Evolutionary conservation across 495 filamentous ascomycete species (phyloP).

Genomic region (Pyrenula aspistea): DNA sequence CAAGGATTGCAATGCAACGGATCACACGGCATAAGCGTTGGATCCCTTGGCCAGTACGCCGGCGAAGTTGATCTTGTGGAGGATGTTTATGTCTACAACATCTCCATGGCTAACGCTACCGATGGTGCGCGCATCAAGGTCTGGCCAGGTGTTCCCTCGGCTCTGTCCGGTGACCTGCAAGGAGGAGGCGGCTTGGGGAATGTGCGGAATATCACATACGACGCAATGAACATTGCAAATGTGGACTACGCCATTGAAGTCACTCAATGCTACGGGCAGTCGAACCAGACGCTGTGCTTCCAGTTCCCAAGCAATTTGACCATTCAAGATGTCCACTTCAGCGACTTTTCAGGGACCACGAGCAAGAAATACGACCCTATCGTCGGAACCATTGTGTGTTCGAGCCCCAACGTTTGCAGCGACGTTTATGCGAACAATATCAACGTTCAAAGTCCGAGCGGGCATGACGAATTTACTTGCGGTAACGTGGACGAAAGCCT

Average conservation of each 20-base stretch:
- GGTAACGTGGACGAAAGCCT: slow-evolving; percentile 26
- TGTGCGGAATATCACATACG: slow-evolving; percentile 45
- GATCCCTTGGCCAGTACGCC: slow-evolving; percentile 54
- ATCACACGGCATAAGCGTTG: slow-evolving; percentile 62
- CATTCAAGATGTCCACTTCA: slow-evolving; percentile 43
- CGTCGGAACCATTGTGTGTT: slow-evolving; percentile 45
- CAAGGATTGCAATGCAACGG: slow-evolving; percentile 61
- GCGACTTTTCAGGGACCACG: slow-evolving; percentile 41
- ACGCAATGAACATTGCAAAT: slow-evolving; percentile 40
- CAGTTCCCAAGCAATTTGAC: slow-evolving; percentile 45
- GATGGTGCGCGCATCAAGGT: slow-evolving; percentile 63
- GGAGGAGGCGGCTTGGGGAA: slow-evolving; percentile 45
- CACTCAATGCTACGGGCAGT: slow-evolving; percentile 55
- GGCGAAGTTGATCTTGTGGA: slow-evolving; percentile 53
- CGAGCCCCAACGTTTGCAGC: slow-evolving; percentile 37
- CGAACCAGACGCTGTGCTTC: slow-evolving; percentile 48
- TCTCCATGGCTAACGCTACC: slow-evolving; percentile 52
- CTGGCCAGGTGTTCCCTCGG: slow-evolving; percentile 44
- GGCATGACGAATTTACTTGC: slow-evolving; percentile 37
- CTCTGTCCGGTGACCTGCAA: slow-evolving; percentile 42
- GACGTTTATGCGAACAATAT: slow-evolving; percentile 39
- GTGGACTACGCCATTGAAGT: slow-evolving; percentile 56
- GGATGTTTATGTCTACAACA: slow-evolving; percentile 53
- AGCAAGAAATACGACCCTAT: slow-evolving; percentile 36
- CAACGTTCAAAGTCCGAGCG: slow-evolving; percentile 37